Evolutionary conservation across 176 grass and related monocot genomes (phyloP).

Genomic region (Echinochloa phyllopogon): DNA sequence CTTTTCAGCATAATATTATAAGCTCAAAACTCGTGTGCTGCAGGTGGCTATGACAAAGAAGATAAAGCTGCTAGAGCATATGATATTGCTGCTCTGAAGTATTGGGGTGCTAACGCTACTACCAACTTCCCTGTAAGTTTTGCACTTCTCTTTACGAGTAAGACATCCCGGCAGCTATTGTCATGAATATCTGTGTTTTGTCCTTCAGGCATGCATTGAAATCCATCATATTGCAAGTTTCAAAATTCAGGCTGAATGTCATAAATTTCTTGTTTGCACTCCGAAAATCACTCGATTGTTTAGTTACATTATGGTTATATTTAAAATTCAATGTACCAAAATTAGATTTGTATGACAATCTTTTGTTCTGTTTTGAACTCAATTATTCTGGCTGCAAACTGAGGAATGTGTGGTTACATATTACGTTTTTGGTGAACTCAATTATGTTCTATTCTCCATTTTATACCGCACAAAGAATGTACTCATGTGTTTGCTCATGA

Average conservation of each 20-base stretch:
- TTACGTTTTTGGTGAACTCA: not conserved
- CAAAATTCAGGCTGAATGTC: not conserved
- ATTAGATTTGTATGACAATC: not conserved
- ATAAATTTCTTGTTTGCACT: conserved; percentile 13
- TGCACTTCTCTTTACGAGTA: not conserved
- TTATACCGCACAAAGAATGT: not conserved
- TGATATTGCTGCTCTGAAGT: conserved; percentile 90
- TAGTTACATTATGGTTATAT: not conserved
- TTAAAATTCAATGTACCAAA: not conserved
- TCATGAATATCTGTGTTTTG: not conserved
- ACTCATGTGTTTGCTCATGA: conserved; percentile 6
- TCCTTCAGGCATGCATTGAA: conserved; percentile 4
- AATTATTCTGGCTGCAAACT: conserved; percentile 1
- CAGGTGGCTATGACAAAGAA: conserved; percentile 96
- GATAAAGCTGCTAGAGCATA: conserved; percentile 92
- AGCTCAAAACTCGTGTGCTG: conserved; percentile 20
- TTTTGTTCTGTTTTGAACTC: not conserved
- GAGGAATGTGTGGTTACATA: not conserved
- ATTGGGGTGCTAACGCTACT: conserved; percentile 78
- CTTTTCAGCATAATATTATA: conserved; percentile 19
- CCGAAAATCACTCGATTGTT: not conserved
- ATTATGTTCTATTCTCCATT: not conserved
- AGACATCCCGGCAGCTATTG: not conserved
- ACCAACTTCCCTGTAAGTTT: conserved; percentile 76
- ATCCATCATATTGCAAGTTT: not conserved